These are phyloP conservation scores for Botrytis sinoallii DNA, from an alignment of 2,329 filamentous ascomycete species.

Conservation along the genomic window DNA sequence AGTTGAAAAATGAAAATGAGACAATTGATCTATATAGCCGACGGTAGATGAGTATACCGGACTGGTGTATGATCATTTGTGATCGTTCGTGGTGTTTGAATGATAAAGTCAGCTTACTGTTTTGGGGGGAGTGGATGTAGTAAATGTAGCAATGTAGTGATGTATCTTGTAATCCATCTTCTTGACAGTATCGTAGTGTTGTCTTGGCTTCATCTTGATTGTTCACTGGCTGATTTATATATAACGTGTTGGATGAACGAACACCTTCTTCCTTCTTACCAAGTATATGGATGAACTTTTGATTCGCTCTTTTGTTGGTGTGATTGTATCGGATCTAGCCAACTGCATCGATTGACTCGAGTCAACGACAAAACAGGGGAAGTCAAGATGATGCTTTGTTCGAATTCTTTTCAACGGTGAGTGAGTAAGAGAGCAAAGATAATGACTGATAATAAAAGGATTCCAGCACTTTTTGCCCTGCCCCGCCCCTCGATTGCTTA, in stretches of 20 bases:
- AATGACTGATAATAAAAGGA: background rate
- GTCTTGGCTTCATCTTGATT: background rate
- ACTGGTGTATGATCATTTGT: background rate
- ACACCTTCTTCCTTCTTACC: background rate
- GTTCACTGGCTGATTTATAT: background rate
- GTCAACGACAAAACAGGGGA: background rate
- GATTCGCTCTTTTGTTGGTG: background rate
- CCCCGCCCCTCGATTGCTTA: constrained; percentile 13
- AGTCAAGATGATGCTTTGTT: background rate
- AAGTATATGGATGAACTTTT: background rate
- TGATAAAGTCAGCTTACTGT: constrained; percentile 10
- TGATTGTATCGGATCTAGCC: background rate
- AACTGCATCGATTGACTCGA: background rate
- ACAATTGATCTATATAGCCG: too few relatives aligned
- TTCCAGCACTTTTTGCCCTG: background rate
- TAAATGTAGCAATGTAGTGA: background rate
- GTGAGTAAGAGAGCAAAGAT: background rate
- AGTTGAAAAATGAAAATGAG: too few relatives aligned
- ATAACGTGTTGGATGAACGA: background rate
- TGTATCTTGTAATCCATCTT: background rate
- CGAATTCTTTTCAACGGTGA: background rate
- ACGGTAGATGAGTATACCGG: background rate
- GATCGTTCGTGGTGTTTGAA: background rate
- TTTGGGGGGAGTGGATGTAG: background rate
- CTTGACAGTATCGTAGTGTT: background rate